phyloP scores from a whole-genome alignment of 176 grass and related monocot genomes.

The Triticum dicoccoides region DNA sequence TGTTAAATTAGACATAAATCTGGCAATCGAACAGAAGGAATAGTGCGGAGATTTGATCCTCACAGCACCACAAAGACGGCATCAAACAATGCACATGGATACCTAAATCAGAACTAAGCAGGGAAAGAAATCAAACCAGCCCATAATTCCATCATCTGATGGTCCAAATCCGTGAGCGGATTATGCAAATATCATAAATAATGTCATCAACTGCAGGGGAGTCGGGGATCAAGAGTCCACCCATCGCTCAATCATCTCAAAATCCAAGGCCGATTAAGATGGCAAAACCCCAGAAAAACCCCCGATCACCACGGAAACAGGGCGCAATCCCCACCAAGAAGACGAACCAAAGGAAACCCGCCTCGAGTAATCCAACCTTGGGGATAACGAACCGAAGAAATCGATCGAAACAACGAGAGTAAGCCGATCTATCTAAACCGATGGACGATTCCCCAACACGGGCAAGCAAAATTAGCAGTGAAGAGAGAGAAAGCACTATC shows the following conservation, averaged over 20 bases:
- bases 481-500: not conserved
- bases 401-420: not conserved
- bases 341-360: not conserved
- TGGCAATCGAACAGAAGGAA: not conserved
- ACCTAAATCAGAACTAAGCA: not conserved
- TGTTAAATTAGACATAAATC: not conserved
- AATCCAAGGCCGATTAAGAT: not conserved
- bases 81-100: not conserved
- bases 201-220: not conserved
- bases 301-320: conserved; percentile 39
- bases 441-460: conserved; percentile 10
- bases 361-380: conserved; percentile 2
- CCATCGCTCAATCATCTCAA: not conserved
- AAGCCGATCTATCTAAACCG: conserved; percentile 30
- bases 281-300: conserved; percentile 51
- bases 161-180: not conserved
- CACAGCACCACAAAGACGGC: not conserved
- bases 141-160: not conserved
- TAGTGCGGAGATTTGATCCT: conserved; percentile 6
- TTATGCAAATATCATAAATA: not conserved
- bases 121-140: not conserved
- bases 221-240: not conserved
- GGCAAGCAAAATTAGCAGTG: conserved; percentile 12
- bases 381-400: not conserved
- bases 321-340: conserved; percentile 22